A percentile compares a stretch with the other conserved stretches of the same genome.
Conservation (phyloP, 768 basidiomycete species). For the Panellus pusillus region DNA sequence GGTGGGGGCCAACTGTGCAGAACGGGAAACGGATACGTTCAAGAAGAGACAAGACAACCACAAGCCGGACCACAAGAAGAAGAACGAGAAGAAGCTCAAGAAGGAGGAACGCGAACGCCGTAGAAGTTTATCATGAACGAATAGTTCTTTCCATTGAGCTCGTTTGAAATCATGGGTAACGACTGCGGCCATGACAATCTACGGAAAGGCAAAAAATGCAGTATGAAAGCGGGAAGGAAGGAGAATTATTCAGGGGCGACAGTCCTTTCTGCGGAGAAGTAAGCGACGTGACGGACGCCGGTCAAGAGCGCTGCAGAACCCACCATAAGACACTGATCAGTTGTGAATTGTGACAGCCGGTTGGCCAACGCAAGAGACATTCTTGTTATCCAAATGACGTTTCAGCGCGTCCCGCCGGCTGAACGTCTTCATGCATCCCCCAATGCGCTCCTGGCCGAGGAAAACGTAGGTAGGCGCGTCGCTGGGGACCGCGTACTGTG, state of each 20-base stretch:
- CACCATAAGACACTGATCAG: constrained; percentile 9
- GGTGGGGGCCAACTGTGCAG: constrained; percentile 76
- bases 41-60: constrained; percentile 38
- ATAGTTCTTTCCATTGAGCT: too few relatives aligned
- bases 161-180: too few relatives aligned
- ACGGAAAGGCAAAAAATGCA: too few relatives aligned
- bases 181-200: too few relatives aligned
- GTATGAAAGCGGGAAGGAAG: too few relatives aligned
- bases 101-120: background rate
- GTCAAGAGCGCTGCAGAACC: background rate
- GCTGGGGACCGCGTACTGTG: constrained; percentile 15
- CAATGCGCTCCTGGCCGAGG: constrained; percentile 33
- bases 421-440: constrained; percentile 43
- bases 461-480: constrained; percentile 29
- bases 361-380: constrained; percentile 29
- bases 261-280: background rate
- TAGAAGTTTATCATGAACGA: background rate
- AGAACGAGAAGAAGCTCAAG: background rate
- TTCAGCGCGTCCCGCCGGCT: constrained; percentile 47
- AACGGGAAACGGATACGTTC: constrained; percentile 76
- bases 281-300: background rate
- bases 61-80: too few relatives aligned
- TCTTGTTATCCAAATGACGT: constrained; percentile 41
- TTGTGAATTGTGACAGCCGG: constrained; percentile 23
- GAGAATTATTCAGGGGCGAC: too few relatives aligned